These are phyloP conservation scores for Epichloe gansuensis DNA, from an alignment of 2,329 filamentous ascomycete genomes.

Conservation along the genomic window DNA sequence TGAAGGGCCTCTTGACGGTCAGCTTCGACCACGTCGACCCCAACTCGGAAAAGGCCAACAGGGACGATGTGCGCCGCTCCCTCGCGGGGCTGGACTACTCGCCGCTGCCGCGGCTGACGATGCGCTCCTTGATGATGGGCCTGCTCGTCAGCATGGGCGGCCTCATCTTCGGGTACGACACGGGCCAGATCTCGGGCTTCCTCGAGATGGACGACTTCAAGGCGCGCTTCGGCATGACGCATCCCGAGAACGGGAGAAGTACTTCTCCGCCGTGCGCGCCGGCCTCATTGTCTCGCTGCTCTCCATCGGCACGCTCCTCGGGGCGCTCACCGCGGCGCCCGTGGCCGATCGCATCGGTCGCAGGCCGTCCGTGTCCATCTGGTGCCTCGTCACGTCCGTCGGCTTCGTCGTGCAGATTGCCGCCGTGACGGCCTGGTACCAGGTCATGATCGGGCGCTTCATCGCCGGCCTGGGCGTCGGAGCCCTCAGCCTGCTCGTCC, in stretches of 20 bases:
- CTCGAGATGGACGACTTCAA: slow-evolving; percentile 46
- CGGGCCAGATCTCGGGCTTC: slow-evolving; percentile 44
- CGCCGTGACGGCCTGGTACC: slow-evolving; percentile 43
- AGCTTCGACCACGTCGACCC: slow-evolving; percentile 32
- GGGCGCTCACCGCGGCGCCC: slow-evolving; percentile 46
- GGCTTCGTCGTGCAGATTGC: slow-evolving; percentile 59
- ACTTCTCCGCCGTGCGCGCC: slow-evolving; percentile 41
- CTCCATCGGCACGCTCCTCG: slow-evolving; percentile 48
- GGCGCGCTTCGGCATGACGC: slow-evolving; percentile 34
- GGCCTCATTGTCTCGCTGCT: slow-evolving; percentile 48
- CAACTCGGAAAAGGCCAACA: slow-evolving; percentile 22
- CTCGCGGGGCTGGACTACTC: slow-evolving; percentile 32
- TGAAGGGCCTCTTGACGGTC: slow-evolving; percentile 19
- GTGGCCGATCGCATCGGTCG: slow-evolving; percentile 55
- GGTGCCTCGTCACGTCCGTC: slow-evolving; percentile 47
- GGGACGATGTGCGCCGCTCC: slow-evolving; percentile 19
- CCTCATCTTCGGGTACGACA: slow-evolving; percentile 35
- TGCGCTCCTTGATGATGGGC: slow-evolving; percentile 25
- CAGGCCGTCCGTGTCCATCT: slow-evolving; percentile 48
- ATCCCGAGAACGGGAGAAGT: slow-evolving; percentile 22
- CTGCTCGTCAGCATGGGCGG: slow-evolving; percentile 33
- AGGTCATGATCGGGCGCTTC: slow-evolving; percentile 53
- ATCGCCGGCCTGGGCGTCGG: slow-evolving; percentile 58
- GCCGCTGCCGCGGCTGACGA: slow-evolving; percentile 27
- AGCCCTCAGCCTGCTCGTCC: slow-evolving; percentile 49